Evolutionary conservation across 371 early-diverging fungal species (phyloP).

Genomic region (Cokeromyces recurvatus): DNA sequence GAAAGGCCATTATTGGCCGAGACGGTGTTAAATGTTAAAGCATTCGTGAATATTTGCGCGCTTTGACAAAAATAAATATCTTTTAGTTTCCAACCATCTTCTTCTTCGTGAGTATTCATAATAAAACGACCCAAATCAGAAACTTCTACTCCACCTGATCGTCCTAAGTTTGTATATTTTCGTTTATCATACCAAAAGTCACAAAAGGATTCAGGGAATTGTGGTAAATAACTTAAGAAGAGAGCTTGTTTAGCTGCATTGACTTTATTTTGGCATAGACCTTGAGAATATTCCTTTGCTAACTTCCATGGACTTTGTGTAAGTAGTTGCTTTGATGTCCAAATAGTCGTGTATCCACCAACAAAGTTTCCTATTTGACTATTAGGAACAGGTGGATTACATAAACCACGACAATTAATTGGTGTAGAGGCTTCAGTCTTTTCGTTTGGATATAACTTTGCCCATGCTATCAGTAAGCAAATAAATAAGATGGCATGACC

Average conservation of each 20-base stretch:
- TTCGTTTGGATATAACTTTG: conserved; percentile 16
- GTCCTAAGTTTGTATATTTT: conserved; percentile 16
- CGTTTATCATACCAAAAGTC: conserved; percentile 22
- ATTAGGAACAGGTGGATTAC: conserved; percentile 25
- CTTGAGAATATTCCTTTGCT: conserved; percentile 16
- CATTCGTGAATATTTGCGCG: conserved; percentile 22
- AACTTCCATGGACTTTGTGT: conserved; percentile 24
- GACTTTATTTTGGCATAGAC: conserved; percentile 12
- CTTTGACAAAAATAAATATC: conserved; percentile 35
- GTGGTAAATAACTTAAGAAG: conserved; percentile 16
- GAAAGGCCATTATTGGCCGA: conserved; percentile 15
- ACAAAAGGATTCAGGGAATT: conserved; percentile 27
- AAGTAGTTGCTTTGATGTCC: conserved; percentile 7
- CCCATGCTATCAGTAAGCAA: conserved; percentile 21
- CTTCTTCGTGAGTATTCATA: background rate
- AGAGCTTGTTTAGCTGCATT: conserved; percentile 15
- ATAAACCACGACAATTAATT: conserved; percentile 30
- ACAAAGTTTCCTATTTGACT: conserved; percentile 39
- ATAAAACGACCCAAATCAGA: conserved; percentile 35
- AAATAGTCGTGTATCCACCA: conserved; percentile 19
- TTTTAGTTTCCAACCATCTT: conserved; percentile 10
- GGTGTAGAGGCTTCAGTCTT: conserved; percentile 21
- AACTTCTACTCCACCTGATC: conserved; percentile 35
- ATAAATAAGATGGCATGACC: conserved; percentile 30
- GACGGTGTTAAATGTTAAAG: conserved; percentile 19